Evolutionary conservation across 768 basidiomycete genomes (phyloP).

Genomic region (Leccinum arenicola): DNA sequence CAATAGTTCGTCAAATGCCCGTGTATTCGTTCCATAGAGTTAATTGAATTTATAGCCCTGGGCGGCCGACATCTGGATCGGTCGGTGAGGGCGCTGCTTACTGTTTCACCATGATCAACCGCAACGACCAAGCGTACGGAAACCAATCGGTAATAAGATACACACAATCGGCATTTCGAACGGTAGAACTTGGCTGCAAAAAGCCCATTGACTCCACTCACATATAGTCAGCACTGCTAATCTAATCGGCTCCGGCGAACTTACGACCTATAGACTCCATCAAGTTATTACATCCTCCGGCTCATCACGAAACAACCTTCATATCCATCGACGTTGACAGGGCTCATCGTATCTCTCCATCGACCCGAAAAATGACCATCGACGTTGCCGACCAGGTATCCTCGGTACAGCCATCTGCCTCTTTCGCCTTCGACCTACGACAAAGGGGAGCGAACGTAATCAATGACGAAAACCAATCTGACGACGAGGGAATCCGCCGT

Average conservation of each 20-base stretch:
- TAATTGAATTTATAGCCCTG: background rate
- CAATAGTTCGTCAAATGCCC: conserved; percentile 5
- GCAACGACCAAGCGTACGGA: background rate
- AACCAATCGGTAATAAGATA: background rate
- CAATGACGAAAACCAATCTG: background rate
- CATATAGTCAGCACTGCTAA: background rate
- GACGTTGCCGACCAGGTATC: conserved; percentile 69
- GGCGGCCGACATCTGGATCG: background rate
- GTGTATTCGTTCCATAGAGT: conserved; percentile 6
- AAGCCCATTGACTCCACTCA: background rate
- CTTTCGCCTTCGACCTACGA: conserved; percentile 64
- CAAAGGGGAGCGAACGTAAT: background rate
- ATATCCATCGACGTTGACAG: conserved; percentile 61
- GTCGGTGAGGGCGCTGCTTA: background rate
- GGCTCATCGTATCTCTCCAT: conserved; percentile 83
- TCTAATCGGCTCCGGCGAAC: background rate
- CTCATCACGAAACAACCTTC: conserved; percentile 85
- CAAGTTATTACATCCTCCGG: conserved; percentile 44
- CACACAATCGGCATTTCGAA: background rate
- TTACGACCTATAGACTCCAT: background rate
- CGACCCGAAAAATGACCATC: conserved; percentile 76
- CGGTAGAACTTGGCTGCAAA: background rate
- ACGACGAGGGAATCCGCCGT: conserved; percentile 19
- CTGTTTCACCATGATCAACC: background rate
- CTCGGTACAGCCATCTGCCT: conserved; percentile 84